Evolutionary conservation across 345 rosid genomes (phyloP).

Genomic region (Gossypium australe): DNA sequence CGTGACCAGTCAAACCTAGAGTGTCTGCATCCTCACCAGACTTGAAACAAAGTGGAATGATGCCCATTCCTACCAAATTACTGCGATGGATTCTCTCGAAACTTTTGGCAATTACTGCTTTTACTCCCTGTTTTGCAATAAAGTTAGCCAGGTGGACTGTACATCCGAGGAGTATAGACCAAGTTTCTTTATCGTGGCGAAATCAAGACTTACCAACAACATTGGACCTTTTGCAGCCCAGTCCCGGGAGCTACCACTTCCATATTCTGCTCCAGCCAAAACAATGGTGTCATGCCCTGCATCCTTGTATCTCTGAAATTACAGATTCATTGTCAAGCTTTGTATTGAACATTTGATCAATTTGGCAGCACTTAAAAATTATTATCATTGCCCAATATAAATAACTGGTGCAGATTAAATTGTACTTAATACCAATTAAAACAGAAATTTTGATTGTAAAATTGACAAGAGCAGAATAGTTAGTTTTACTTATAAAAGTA

Average conservation of each 20-base stretch:
- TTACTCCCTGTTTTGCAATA: constrained; percentile 62
- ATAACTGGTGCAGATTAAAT: neutral
- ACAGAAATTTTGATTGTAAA: neutral
- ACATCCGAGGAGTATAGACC: neutral
- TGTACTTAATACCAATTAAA: neutral
- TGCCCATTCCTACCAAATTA: constrained; percentile 98
- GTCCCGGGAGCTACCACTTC: constrained; percentile 99
- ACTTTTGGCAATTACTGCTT: constrained; percentile 97
- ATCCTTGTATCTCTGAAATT: constrained; percentile 70
- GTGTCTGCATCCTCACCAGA: constrained; percentile 90
- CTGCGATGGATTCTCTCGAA: constrained; percentile 98
- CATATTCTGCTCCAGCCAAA: constrained; percentile 96
- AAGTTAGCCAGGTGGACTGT: constrained; percentile 6
- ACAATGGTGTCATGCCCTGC: constrained; percentile 76
- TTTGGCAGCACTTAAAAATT: neutral
- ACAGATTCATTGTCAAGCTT: constrained; percentile 1
- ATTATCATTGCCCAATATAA: neutral
- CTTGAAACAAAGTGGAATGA: constrained; percentile 89
- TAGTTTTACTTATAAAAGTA: neutral
- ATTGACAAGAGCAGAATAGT: neutral
- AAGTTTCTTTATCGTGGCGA: neutral
- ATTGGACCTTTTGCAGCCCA: constrained; percentile 99
- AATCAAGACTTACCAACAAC: constrained; percentile 55
- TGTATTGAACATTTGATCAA: neutral
- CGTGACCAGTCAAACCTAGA: constrained; percentile 83